These are phyloP conservation scores for Cladosporium halotolerans DNA, from an alignment of 2,329 filamentous ascomycete species.

Conservation along the genomic window DNA sequence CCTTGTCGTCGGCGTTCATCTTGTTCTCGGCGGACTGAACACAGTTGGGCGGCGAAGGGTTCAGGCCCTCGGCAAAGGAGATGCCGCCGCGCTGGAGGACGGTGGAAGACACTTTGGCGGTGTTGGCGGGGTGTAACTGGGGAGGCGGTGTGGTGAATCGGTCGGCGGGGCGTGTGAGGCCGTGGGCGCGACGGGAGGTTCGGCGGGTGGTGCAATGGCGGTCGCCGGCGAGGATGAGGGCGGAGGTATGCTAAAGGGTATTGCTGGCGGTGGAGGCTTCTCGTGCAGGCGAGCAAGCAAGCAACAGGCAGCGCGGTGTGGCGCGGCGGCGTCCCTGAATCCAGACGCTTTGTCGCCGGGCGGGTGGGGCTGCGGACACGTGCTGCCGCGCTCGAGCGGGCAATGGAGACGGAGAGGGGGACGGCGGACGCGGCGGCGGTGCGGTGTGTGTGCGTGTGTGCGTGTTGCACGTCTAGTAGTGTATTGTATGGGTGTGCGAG, in stretches of 20 bases:
- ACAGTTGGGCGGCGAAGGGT: constrained; percentile 31
- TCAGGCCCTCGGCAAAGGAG: constrained; percentile 80
- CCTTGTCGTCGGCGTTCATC: constrained; percentile 55
- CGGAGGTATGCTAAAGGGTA: background rate
- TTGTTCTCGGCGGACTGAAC: constrained; percentile 31
- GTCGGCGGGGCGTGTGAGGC: background rate
- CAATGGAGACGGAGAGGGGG: too few relatives aligned
- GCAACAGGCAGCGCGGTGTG: too few relatives aligned
- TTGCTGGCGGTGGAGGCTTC: background rate
- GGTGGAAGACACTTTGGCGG: constrained; percentile 95
- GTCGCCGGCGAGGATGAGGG: background rate
- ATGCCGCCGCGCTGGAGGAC: constrained; percentile 76
- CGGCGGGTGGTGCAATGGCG: background rate
- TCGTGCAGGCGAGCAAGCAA: too few relatives aligned
- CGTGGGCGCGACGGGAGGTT: background rate
- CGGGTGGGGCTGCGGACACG: too few relatives aligned
- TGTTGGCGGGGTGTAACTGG: constrained; percentile 46
- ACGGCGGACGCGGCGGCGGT: too few relatives aligned
- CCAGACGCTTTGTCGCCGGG: too few relatives aligned
- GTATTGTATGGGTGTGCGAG: too few relatives aligned
- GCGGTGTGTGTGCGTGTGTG: too few relatives aligned
- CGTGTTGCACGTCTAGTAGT: too few relatives aligned
- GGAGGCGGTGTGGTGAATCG: background rate
- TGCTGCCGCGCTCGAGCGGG: too few relatives aligned
- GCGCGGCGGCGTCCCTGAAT: too few relatives aligned